A percentile compares a stretch with the other conserved stretches of the same genome.
Evolutionary conservation across 148 eudicot species (phyloP).

Genomic region (Hydrangea macrophylla): DNA sequence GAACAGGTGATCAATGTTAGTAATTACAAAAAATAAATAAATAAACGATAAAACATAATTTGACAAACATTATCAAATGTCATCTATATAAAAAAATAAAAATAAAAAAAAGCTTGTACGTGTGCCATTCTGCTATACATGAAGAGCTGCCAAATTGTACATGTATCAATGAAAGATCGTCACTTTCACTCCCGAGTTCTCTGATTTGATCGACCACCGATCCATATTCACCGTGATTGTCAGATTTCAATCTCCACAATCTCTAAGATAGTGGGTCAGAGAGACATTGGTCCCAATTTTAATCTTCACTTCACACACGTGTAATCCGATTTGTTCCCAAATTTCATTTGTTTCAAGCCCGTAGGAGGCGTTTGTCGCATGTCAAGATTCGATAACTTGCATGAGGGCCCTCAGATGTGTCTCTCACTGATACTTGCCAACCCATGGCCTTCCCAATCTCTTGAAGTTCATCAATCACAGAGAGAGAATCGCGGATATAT

Average conservation of each 20-base stretch:
- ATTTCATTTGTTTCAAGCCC: conserved; percentile 14
- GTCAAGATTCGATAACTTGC: conserved; percentile 74
- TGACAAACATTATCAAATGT: no score
- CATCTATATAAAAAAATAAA: no score
- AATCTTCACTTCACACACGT: no score
- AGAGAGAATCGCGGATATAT: conserved; percentile 76
- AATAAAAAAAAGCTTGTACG: no score
- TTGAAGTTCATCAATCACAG: conserved; percentile 70
- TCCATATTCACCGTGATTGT: not conserved
- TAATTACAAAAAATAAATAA: no score
- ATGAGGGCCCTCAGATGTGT: conserved; percentile 96
- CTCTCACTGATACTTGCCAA: conserved; percentile 72
- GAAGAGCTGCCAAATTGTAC: not conserved
- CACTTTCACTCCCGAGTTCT: no score
- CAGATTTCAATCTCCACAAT: not conserved
- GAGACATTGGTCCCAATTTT: not conserved
- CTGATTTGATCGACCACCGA: not conserved
- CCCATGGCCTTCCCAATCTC: conserved; percentile 84
- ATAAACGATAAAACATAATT: no score
- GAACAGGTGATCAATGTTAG: no score
- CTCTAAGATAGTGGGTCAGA: not conserved
- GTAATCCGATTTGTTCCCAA: not conserved
- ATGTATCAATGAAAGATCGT: not conserved
- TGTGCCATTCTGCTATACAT: conserved; percentile 5
- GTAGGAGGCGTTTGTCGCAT: conserved; percentile 54